phyloP scores from a whole-genome alignment of 805 yeast genomes.

The Torulaspora franciscae region DNA sequence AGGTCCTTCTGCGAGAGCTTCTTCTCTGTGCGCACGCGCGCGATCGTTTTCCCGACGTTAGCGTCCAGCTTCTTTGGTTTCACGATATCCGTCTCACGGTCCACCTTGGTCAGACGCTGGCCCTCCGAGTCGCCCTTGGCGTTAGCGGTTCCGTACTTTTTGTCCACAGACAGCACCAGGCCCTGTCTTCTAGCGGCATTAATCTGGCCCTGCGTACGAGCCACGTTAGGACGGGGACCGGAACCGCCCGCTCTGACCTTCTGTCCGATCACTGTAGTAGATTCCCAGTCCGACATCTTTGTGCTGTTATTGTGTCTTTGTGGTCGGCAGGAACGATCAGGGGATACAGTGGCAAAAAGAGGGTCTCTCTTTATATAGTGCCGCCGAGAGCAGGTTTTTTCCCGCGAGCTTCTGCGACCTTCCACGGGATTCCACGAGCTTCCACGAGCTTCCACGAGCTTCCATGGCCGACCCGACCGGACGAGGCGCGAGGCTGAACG shows the following conservation, averaged over 20 bases:
- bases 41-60: slow-evolving; percentile 81
- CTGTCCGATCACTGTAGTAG: slow-evolving; percentile 81
- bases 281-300: slow-evolving; percentile 73
- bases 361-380: slow-evolving; percentile 7
- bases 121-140: slow-evolving; percentile 79
- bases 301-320: background rate
- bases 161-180: slow-evolving; percentile 81
- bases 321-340: background rate
- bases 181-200: slow-evolving; percentile 96
- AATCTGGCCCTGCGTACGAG: slow-evolving; percentile 68
- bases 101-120: slow-evolving; percentile 88
- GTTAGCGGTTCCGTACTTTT: slow-evolving; percentile 72
- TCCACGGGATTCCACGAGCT: slow-evolving; percentile 1
- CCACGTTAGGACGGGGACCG: slow-evolving; percentile 82
- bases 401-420: too few relatives aligned
- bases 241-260: slow-evolving; percentile 83
- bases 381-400: background rate
- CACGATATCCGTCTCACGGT: slow-evolving; percentile 88
- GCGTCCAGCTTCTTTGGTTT: slow-evolving; percentile 84
- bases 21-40: slow-evolving; percentile 81
- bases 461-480: background rate
- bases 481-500: background rate
- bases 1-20: slow-evolving; percentile 90
- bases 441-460: slow-evolving; percentile 1
- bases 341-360: background rate